These are phyloP conservation scores for Cladophialophora psammophila DNA, from an alignment of 2,329 filamentous ascomycete genomes.

Conservation along the genomic window DNA sequence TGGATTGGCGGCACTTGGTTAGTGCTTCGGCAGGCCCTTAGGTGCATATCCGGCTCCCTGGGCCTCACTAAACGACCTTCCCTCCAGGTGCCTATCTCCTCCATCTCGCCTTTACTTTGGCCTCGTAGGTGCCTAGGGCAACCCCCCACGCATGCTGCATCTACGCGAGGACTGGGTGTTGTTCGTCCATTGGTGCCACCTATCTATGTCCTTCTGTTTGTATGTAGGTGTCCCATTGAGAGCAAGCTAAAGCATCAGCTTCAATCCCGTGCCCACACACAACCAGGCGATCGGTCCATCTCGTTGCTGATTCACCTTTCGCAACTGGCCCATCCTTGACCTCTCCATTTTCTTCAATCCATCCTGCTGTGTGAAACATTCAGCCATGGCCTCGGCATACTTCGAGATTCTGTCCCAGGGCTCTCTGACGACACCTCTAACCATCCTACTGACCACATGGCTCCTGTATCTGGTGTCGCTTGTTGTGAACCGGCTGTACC, in stretches of 20 bases:
- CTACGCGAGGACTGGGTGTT: not conserved
- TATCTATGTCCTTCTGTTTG: not conserved
- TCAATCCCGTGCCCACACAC: not conserved
- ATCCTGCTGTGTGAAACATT: not conserved
- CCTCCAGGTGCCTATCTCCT: too few relatives aligned
- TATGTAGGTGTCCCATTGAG: not conserved
- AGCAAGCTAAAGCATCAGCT: not conserved
- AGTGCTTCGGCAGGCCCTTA: not conserved
- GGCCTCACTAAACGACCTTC: too few relatives aligned
- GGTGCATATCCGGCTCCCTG: not conserved
- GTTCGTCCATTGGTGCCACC: not conserved
- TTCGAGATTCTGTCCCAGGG: not conserved
- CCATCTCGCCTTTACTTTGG: too few relatives aligned
- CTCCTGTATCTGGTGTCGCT: slow-evolving; percentile 10
- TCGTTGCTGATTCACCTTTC: not conserved
- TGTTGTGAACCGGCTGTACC: slow-evolving; percentile 31
- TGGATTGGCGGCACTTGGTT: not conserved
- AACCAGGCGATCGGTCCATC: not conserved
- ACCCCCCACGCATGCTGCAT: not conserved
- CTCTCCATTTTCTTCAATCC: not conserved
- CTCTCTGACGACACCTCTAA: not conserved
- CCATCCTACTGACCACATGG: not conserved
- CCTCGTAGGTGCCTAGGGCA: too few relatives aligned
- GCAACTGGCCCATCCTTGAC: not conserved
- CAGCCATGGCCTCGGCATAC: not conserved